A percentile compares a stretch with the other conserved stretches of the same genome.
Conservation (phyloP, 495 filamentous ascomycete species). For the Mytilinidion resinicola region DNA sequence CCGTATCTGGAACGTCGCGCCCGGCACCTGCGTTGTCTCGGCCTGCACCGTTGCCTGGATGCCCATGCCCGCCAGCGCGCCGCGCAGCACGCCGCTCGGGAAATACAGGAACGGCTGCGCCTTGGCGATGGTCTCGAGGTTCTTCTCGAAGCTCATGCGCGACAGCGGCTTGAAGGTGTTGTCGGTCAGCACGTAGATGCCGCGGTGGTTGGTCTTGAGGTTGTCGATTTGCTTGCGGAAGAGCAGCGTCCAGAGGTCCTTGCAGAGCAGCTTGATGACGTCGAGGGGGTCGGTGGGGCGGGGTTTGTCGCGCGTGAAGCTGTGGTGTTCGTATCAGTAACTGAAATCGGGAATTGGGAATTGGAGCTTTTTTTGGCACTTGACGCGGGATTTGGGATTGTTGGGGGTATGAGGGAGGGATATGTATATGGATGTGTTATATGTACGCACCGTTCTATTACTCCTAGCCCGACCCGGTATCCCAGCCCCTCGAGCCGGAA, state of each 20-base stretch:
- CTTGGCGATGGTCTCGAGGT: constrained; percentile 29
- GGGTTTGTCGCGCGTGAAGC: constrained; percentile 81
- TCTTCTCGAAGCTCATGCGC: constrained; percentile 69
- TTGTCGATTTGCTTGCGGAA: constrained; percentile 98
- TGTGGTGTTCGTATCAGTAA: constrained; percentile 32
- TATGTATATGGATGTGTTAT: neutral
- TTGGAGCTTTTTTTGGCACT: too few species aligned
- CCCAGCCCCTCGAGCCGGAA: constrained; percentile 78
- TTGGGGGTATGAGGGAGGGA: neutral
- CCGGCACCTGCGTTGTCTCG: constrained; percentile 76
- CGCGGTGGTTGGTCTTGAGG: constrained; percentile 95
- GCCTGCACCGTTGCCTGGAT: constrained; percentile 87
- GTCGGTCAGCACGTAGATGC: constrained; percentile 93
- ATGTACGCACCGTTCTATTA: constrained; percentile 73
- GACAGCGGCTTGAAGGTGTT: constrained; percentile 83
- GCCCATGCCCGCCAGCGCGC: constrained; percentile 81
- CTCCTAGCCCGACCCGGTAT: constrained; percentile 86
- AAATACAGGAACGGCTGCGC: constrained; percentile 74
- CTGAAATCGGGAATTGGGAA: too few species aligned
- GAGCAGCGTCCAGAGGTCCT: constrained; percentile 89
- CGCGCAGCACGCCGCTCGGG: constrained; percentile 84
- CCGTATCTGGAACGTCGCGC: constrained; percentile 94
- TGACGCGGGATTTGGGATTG: neutral
- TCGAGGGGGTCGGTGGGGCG: constrained; percentile 44
- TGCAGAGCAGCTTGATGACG: constrained; percentile 92